Percentiles rank a stretch among this genome's conserved stretches.
phyloP scores from a whole-genome alignment of 2,329 filamentous ascomycete genomes.

The Claviceps pazoutovae region DNA sequence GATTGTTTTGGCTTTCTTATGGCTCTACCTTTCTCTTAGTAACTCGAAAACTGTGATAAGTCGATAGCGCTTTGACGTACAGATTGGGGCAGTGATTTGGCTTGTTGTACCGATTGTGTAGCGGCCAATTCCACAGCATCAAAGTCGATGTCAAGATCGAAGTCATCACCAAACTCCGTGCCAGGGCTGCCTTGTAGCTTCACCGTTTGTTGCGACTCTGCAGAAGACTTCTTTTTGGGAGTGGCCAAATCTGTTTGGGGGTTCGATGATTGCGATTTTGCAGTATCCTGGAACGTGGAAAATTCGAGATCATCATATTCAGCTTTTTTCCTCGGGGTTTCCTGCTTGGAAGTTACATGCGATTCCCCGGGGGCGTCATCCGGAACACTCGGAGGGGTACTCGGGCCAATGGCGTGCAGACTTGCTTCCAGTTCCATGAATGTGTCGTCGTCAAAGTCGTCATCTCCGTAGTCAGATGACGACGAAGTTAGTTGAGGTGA shows the following conservation, averaged over 20 bases:
- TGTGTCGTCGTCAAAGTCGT: conserved; percentile 46
- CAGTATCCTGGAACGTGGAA: conserved; percentile 37
- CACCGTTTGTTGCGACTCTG: not conserved
- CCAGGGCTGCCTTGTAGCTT: conserved; percentile 9
- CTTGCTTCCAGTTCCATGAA: conserved; percentile 40
- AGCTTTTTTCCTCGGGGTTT: not conserved
- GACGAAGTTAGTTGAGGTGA: conserved; percentile 8
- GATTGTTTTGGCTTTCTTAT: conserved; percentile 56
- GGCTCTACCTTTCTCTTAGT: conserved; percentile 57
- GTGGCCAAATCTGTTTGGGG: conserved; percentile 3
- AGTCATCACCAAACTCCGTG: conserved; percentile 27
- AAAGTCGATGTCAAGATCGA: conserved; percentile 64
- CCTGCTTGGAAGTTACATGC: not conserved
- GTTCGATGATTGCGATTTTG: conserved; percentile 8
- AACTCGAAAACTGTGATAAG: conserved; percentile 17
- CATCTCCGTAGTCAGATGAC: conserved; percentile 39
- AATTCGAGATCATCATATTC: conserved; percentile 57
- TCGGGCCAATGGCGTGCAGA: conserved; percentile 13
- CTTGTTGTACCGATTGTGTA: conserved; percentile 44
- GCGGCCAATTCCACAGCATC: conserved; percentile 62
- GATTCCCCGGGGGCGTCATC: conserved; percentile 15
- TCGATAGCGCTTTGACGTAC: conserved; percentile 21
- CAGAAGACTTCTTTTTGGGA: conserved; percentile 4
- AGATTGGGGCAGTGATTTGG: conserved; percentile 14
- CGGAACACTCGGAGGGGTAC: conserved; percentile 10